Base-by-base conservation (phyloP, 306 rosid genomes). In the Cotoneaster glaucophyllus region DNA sequence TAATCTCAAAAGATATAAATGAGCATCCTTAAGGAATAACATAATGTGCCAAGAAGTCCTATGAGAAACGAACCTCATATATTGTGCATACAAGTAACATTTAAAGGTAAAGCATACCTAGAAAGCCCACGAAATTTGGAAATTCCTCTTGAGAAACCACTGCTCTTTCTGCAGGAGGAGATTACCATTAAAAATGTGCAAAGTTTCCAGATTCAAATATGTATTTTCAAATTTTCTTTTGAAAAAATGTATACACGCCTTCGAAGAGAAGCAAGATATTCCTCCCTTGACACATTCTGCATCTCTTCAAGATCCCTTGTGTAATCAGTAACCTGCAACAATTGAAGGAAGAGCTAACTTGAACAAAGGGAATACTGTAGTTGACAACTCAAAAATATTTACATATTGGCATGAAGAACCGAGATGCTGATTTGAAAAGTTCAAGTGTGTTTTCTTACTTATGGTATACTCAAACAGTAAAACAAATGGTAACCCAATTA, bases 281-380 rank as follows among this genome's bases (percentile, higher is more conserved):
- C 99, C 85, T 95, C 99, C 85, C 99, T 88, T 0, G 99, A 90
- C 70, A 90, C 83, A 70, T 84, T 95, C 81, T 94, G 97, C 98
- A 94, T 94, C 82, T 94, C 98, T 78, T 94, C 98, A 53, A 95
- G 97, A 90, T 95, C 99, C 81, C 99, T 89, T 18, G 97, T 72
- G 84, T 95, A 95, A 75, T 95, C 99, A 80, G 97, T 90, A 82
- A 95, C 96, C 99, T 95, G 89, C 82, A 83, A 69, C 53, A 82
- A 65, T 52, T 37, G 28, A 75, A 75, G 48, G 43, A 53, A 24
- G 64, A 28, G 28, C 2, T 56, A 52, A 2, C 66, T 2, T 63
- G 52, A 41, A 78, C 29, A 62, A 63, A 39, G 6, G 41, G 14
- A 32, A 53, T 25, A 15, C 34, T 80, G 50, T 21, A 68, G 41